Evolutionary conservation across 768 basidiomycete genomes (phyloP).

Genomic region (Lactifluus volemus): DNA sequence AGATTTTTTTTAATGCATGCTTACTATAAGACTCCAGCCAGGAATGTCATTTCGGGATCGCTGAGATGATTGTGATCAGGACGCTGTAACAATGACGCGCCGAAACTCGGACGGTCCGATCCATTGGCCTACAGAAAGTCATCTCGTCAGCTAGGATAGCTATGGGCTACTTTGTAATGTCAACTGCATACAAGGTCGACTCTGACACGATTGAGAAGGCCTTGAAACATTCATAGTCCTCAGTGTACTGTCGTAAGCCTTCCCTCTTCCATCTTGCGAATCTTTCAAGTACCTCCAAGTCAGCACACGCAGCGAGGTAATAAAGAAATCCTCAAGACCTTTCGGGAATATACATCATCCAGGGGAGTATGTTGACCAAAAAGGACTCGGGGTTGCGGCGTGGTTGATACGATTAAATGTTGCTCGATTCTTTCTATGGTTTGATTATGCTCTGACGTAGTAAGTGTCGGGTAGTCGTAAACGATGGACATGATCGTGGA

Average conservation of each 20-base stretch:
- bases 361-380: conserved; percentile 1
- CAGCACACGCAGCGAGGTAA: not conserved
- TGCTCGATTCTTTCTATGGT: not conserved
- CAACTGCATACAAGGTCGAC: not conserved
- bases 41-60: not conserved
- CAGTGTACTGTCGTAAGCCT: not conserved
- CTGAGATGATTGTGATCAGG: not conserved
- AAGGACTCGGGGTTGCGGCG: not conserved
- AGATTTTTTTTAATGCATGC: not conserved
- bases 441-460: not conserved
- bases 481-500: conserved; percentile 24
- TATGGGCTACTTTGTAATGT: not conserved
- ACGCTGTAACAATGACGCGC: not conserved
- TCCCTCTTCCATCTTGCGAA: conserved; percentile 9
- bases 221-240: not conserved
- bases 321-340: not conserved
- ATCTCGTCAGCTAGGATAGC: not conserved
- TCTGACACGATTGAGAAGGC: not conserved
- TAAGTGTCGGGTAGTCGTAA: conserved; percentile 19
- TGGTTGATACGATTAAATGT: not conserved
- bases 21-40: not conserved
- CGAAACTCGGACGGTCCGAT: not conserved
- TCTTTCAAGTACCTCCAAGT: not conserved
- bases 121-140: not conserved
- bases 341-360: conserved; percentile 6